Evolutionary conservation across 805 yeast species (phyloP).

Genomic region (Starmerella cellae): DNA sequence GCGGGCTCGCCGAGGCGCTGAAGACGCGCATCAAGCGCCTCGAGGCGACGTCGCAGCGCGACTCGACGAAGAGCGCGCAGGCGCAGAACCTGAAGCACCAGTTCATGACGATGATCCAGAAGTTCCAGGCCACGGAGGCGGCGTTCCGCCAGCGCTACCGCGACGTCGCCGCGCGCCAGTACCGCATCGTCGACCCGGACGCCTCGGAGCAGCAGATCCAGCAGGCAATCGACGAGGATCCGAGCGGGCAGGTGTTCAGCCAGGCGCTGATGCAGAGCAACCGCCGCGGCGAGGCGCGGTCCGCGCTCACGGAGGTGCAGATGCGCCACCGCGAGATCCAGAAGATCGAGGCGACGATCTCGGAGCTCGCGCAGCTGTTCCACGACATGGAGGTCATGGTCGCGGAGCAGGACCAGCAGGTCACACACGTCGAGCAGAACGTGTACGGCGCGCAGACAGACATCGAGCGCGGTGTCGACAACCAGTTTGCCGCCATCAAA

Average conservation of each 20-base stretch:
- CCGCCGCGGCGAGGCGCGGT: constrained; percentile 60
- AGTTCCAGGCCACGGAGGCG: constrained; percentile 74
- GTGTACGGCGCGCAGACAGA: constrained; percentile 76
- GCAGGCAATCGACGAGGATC: constrained; percentile 71
- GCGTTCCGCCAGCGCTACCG: constrained; percentile 72
- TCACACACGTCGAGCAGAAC: constrained; percentile 70
- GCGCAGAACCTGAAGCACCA: constrained; percentile 77
- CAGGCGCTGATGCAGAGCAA: constrained; percentile 46
- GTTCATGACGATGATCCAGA: constrained; percentile 76
- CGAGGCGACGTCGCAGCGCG: constrained; percentile 41
- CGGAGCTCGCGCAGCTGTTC: constrained; percentile 86
- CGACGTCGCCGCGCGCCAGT: constrained; percentile 84
- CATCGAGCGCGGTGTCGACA: constrained; percentile 87
- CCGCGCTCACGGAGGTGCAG: constrained; percentile 91
- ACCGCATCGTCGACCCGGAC: constrained; percentile 48
- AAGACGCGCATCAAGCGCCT: constrained; percentile 64
- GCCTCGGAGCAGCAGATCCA: constrained; percentile 65
- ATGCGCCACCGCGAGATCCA: constrained; percentile 88
- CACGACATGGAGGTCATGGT: constrained; percentile 94
- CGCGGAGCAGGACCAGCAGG: constrained; percentile 83
- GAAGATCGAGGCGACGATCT: constrained; percentile 89
- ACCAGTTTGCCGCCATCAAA: constrained; percentile 78
- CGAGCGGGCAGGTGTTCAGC: constrained; percentile 80
- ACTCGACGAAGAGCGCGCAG: constrained; percentile 74
- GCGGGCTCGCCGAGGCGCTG: constrained; percentile 60